phyloP scores from a whole-genome alignment of 2,329 filamentous ascomycete genomes.

The Neurospora sp. region DNA sequence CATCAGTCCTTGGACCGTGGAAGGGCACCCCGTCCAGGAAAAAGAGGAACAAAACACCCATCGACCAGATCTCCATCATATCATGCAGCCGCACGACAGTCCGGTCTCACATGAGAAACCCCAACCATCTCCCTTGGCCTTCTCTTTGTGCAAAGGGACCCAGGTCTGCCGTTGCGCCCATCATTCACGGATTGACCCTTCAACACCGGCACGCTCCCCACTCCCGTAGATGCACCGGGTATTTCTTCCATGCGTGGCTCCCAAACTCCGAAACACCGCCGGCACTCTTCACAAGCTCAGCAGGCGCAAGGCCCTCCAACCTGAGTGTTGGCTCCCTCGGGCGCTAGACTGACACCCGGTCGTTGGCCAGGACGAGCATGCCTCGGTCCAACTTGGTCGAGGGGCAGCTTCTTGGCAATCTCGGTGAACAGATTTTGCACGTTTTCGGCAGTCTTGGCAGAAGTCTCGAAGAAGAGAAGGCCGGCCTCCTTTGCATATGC shows the following conservation, averaged over 20 bases:
- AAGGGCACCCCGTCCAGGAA: constrained; percentile 4
- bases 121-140: constrained; percentile 7
- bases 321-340: constrained; percentile 49
- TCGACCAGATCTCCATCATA: background rate
- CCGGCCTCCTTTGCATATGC: constrained; percentile 90
- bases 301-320: constrained; percentile 46
- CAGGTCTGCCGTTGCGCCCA: constrained; percentile 2
- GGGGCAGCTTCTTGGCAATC: constrained; percentile 93
- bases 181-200: background rate
- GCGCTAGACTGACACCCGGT: constrained; percentile 45
- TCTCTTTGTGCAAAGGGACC: constrained; percentile 1
- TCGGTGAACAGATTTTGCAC: constrained; percentile 93
- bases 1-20: background rate
- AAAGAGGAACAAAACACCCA: constrained; percentile 7
- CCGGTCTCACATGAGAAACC: background rate
- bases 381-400: constrained; percentile 90
- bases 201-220: background rate
- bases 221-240: background rate
- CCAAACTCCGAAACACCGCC: background rate
- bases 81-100: background rate
- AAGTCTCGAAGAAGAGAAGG: constrained; percentile 96
- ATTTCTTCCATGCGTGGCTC: background rate
- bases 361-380: constrained; percentile 61
- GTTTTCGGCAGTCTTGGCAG: constrained; percentile 94
- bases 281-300: constrained; percentile 23